phyloP scores from a whole-genome alignment of 331 rosid genomes.

The Malus hybrid region DNA sequence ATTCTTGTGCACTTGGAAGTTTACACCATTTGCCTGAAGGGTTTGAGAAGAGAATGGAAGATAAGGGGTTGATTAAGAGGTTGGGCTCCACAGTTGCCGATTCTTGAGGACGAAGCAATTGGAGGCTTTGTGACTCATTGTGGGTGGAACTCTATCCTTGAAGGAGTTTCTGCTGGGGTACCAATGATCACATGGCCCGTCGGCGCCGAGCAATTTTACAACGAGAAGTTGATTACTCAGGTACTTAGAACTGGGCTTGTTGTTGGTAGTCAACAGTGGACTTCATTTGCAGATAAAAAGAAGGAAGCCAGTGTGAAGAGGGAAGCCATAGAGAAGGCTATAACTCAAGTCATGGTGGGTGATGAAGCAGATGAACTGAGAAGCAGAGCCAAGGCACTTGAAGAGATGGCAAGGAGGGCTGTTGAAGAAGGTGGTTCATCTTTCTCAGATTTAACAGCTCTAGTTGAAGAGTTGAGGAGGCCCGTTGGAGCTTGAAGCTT shows the following conservation, averaged over 20 bases:
- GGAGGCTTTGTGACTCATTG: constrained; percentile 33
- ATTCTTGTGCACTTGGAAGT: too few species aligned
- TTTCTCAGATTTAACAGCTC: constrained; percentile 14
- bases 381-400: too few species aligned
- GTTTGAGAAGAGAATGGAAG: constrained; percentile 24
- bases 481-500: background rate
- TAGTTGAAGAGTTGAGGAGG: constrained; percentile 17
- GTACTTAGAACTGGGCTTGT: constrained; percentile 14
- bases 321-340: too few species aligned
- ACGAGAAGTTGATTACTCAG: constrained; percentile 21
- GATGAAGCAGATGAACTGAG: too few species aligned
- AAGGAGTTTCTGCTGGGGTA: constrained; percentile 22
- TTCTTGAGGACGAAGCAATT: constrained; percentile 18
- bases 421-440: constrained; percentile 29
- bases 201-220: constrained; percentile 20
- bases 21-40: constrained; percentile 10
- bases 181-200: constrained; percentile 32
- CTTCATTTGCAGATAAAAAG: constrained; percentile 5
- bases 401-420: background rate
- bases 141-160: constrained; percentile 35
- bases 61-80: constrained; percentile 24
- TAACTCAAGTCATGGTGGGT: too few species aligned
- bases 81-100: constrained; percentile 22
- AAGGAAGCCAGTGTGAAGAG: background rate
- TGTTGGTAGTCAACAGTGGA: constrained; percentile 18